Evolutionary conservation across 257 asterid species (phyloP).

Genomic region (Lycium barbarum): DNA sequence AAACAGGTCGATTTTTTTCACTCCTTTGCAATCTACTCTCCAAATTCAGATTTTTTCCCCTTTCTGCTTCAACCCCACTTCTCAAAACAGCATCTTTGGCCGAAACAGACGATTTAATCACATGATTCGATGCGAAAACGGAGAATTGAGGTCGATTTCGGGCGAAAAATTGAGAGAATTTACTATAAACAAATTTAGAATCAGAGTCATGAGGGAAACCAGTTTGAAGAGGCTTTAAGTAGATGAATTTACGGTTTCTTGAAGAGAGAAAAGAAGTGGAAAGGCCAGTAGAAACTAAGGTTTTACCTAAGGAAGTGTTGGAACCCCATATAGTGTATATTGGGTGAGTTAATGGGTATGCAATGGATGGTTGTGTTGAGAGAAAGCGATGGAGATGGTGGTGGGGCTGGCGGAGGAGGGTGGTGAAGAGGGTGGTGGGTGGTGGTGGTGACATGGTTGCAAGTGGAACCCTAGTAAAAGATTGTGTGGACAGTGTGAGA

Average conservation of each 20-base stretch:
- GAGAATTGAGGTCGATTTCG: conserved; percentile 54
- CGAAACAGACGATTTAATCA: conserved; percentile 60
- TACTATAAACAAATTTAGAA: conserved; percentile 73
- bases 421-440: conserved; percentile 34
- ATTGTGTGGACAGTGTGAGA: not conserved
- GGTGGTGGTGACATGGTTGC: conserved; percentile 42
- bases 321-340: conserved; percentile 94
- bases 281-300: conserved; percentile 97
- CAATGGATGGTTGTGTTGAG: conserved; percentile 38
- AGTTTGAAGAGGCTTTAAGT: conserved; percentile 91
- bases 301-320: conserved; percentile 94
- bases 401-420: conserved; percentile 33
- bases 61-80: not conserved
- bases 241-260: conserved; percentile 57
- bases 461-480: not conserved
- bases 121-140: conserved; percentile 70
- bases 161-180: conserved; percentile 60
- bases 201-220: conserved; percentile 92
- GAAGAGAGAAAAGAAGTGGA: conserved; percentile 75
- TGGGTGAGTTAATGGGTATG: conserved; percentile 83
- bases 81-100: conserved; percentile 48
- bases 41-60: too few relatives aligned
- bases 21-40: too few relatives aligned
- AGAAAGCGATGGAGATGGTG: conserved; percentile 41
- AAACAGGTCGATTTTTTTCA: too few relatives aligned